Conservation (phyloP, 345 rosid species). For the Cardamine resedifolia region DNA sequence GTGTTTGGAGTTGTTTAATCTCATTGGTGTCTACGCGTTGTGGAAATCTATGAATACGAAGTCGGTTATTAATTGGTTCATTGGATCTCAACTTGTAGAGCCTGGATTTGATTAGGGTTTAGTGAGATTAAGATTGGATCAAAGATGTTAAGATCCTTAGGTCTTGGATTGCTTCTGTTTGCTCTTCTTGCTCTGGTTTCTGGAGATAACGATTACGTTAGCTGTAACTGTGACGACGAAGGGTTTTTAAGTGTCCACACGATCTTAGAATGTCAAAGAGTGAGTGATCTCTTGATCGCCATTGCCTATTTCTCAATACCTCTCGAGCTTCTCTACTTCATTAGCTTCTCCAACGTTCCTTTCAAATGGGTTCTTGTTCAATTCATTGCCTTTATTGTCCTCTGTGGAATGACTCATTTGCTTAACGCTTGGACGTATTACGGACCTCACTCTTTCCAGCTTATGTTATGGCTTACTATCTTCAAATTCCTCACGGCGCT, state of each 20-base stretch:
- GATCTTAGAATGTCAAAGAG: conserved; percentile 82
- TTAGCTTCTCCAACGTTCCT: conserved; percentile 86
- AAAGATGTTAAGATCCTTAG: conserved; percentile 62
- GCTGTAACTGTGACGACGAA: conserved; percentile 89
- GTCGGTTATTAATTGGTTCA: conserved; percentile 18
- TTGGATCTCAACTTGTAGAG: conserved; percentile 29
- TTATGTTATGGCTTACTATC: conserved; percentile 76
- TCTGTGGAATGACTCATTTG: conserved; percentile 92
- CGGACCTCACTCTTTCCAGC: conserved; percentile 84
- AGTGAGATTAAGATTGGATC: conserved; percentile 12
- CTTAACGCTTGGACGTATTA: conserved; percentile 85
- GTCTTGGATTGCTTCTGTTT: conserved; percentile 52
- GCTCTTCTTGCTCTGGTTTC: conserved; percentile 45
- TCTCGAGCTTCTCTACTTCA: conserved; percentile 83
- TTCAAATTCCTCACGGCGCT: conserved; percentile 80
- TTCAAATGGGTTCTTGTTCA: conserved; percentile 95
- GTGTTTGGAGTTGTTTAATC: conserved; percentile 28
- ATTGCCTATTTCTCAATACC: conserved; percentile 95
- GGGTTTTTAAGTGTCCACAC: conserved; percentile 62
- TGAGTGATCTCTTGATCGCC: conserved; percentile 89
- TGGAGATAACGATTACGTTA: conserved; percentile 56
- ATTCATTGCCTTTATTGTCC: conserved; percentile 88
- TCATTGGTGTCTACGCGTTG: conserved; percentile 21
- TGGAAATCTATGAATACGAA: conserved; percentile 23
- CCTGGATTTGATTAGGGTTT: conserved; percentile 40